phyloP scores from a whole-genome alignment of 495 filamentous ascomycete species.

The Poronia punctata region DNA sequence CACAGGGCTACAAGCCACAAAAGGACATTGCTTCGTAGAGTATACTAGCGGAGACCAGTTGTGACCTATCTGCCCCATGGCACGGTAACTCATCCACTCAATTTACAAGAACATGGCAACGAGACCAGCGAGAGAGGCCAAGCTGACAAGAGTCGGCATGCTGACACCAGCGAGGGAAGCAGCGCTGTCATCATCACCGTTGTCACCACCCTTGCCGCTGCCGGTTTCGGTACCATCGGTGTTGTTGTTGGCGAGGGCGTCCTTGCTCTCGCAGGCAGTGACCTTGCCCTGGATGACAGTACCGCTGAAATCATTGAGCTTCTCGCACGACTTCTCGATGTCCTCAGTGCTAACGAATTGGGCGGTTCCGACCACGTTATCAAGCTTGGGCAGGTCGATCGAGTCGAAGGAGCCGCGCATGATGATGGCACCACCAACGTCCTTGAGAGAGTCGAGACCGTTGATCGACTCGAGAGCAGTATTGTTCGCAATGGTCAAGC shows the following conservation, averaged over 20 bases:
- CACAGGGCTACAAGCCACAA: no score
- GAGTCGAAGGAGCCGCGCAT: slow-evolving; percentile 76
- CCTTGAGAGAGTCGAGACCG: slow-evolving; percentile 58
- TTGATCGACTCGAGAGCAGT: slow-evolving; percentile 56
- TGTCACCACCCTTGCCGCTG: slow-evolving; percentile 4
- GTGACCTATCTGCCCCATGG: no score
- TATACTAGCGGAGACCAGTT: no score
- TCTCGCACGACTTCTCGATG: slow-evolving; percentile 43
- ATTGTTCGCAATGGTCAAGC: slow-evolving; percentile 83
- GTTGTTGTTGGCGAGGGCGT: slow-evolving; percentile 35
- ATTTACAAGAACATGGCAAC: slow-evolving; percentile 27
- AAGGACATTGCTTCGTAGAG: no score
- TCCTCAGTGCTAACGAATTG: slow-evolving; percentile 70
- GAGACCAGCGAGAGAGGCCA: slow-evolving; percentile 33
- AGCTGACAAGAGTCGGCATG: slow-evolving; percentile 29
- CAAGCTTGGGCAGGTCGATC: slow-evolving; percentile 61
- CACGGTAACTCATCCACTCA: slow-evolving; percentile 1
- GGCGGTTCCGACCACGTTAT: slow-evolving; percentile 77
- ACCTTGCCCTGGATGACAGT: slow-evolving; percentile 54
- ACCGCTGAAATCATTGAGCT: slow-evolving; percentile 40
- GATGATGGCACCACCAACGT: slow-evolving; percentile 80
- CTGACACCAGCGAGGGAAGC: slow-evolving; percentile 28
- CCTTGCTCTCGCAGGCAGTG: slow-evolving; percentile 46
- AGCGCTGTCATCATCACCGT: slow-evolving; percentile 21
- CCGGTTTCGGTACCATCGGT: slow-evolving; percentile 23